Percentiles rank a stretch among this genome's conserved stretches.
Conservation (phyloP, 441 rosid genomes). For the Adansonia madagascariensis region DNA sequence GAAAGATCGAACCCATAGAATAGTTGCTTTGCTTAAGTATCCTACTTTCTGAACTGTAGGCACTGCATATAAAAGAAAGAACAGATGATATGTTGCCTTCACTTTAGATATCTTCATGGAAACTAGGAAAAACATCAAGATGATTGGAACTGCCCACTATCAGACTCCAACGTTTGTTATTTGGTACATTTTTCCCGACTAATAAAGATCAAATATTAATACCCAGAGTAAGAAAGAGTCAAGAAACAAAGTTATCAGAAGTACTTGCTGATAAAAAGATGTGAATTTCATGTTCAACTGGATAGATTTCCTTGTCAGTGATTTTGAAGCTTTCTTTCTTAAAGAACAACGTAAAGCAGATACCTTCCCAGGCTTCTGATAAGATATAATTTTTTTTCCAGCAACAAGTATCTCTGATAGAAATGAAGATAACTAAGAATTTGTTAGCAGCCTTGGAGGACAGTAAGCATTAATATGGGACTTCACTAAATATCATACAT, state of each 20-base stretch:
- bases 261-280: not conserved
- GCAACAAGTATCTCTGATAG: not conserved
- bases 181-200: not conserved
- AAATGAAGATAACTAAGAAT: slow-evolving; percentile 13
- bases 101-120: not conserved
- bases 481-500: slow-evolving; percentile 47
- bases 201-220: not conserved
- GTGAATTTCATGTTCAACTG: not conserved
- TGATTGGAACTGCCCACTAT: not conserved
- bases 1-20: slow-evolving; percentile 14
- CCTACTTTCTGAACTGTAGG: not conserved
- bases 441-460: not conserved
- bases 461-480: slow-evolving; percentile 2
- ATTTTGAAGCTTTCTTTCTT: not conserved
- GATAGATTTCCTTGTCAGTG: not conserved
- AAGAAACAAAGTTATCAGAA: not conserved
- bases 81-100: not conserved
- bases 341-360: slow-evolving; percentile 14
- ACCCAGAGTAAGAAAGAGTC: not conserved
- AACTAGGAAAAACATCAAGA: not conserved
- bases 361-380: slow-evolving; percentile 3
- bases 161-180: not conserved
- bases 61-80: not conserved
- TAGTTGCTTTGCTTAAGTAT: not conserved
- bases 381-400: not conserved